These are phyloP conservation scores for Nakazawaea wyomingensis DNA, from an alignment of 805 yeast genomes.

Conservation along the genomic window DNA sequence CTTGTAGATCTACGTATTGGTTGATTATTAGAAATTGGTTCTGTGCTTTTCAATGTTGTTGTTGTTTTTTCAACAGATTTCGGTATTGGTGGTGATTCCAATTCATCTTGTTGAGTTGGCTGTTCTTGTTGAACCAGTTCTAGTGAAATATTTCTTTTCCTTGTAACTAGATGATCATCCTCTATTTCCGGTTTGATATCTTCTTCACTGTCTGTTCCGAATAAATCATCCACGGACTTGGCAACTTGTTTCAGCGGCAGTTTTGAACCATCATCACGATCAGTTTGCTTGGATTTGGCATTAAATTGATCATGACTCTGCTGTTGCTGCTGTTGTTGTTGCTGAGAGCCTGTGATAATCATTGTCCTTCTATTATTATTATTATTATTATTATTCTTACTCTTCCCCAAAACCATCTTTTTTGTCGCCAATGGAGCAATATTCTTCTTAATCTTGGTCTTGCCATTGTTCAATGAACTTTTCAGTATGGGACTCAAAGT, in stretches of 20 bases:
- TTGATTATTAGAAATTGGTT: neutral
- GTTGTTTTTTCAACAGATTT: slow-evolving; percentile 7
- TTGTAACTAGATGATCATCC: slow-evolving; percentile 13
- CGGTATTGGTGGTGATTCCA: neutral
- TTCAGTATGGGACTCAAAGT: slow-evolving; percentile 17
- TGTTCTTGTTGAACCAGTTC: too few species aligned
- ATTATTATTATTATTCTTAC: slow-evolving; percentile 9
- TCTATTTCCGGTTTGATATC: slow-evolving; percentile 1
- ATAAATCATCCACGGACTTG: slow-evolving; percentile 8
- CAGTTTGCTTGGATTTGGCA: too few species aligned
- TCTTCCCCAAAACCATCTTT: slow-evolving; percentile 28
- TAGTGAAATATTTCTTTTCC: slow-evolving; percentile 16
- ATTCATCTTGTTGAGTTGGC: too few species aligned
- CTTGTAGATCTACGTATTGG: slow-evolving; percentile 62
- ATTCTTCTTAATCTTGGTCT: slow-evolving; percentile 14
- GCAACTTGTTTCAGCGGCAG: neutral
- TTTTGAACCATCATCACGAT: too few species aligned
- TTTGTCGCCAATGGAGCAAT: slow-evolving; percentile 24
- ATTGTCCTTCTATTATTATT: neutral
- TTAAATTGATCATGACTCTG: too few species aligned
- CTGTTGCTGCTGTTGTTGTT: too few species aligned
- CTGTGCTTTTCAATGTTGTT: too few species aligned
- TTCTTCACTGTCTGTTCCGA: slow-evolving; percentile 1
- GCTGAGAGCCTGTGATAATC: too few species aligned
- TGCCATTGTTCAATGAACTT: neutral